Evolutionary conservation across 192 early-diverging fungal genomes (phyloP), one percentile per base, ranked within the genome.

Genomic region (Phlyctochytrium arcticum): DNA sequence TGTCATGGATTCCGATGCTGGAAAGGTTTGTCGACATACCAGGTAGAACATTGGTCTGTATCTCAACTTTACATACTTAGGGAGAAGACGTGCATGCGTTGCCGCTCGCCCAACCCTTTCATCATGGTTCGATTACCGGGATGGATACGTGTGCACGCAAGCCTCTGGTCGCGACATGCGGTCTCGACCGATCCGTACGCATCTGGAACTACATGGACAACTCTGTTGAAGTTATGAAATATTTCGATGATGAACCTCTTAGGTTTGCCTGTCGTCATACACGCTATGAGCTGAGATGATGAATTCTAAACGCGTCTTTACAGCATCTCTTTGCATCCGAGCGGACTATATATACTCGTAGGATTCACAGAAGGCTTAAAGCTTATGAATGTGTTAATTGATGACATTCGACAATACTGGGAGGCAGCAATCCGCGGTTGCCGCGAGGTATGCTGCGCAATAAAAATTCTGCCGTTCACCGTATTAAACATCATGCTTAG

Each of bases 171-270:
- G 84, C 77, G 10, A 86, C 84, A 1, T 82, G 81, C 54, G 80
- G 81, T 3, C 39, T 62, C 0, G 84, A 86, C 60, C 64, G 72
- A 59, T 78, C 84, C 0, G 66, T 86, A 23, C 57, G 84, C 5
- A 76, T 86, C 34, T 86, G 84, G 84, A 86, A 86, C 56, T 84
- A 80, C 67, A n/a, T 73, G n/a, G 84, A 86, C 19, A 83, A 84
- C 57, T 60, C 65, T 6, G 50, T 81, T 23, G 81, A 82, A 61
- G 76, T 84, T 9, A 42, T 75, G 39, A 83, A 82, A 50, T 70
- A 57, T 17, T 86, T 78, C 49, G 65, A 75, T 21, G 75, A 78
- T 21, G 79, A 81, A 33, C 77, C 84, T 21, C 36, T 73, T 46
- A 74, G 71, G 76, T 80, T 53, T 42, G 21, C 6, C 6, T 9